A percentile compares a stretch with the other conserved stretches of the same genome.
Evolutionary conservation across 2,329 filamentous ascomycete species (phyloP).

Genomic region (Sarocladium brachiariae): DNA sequence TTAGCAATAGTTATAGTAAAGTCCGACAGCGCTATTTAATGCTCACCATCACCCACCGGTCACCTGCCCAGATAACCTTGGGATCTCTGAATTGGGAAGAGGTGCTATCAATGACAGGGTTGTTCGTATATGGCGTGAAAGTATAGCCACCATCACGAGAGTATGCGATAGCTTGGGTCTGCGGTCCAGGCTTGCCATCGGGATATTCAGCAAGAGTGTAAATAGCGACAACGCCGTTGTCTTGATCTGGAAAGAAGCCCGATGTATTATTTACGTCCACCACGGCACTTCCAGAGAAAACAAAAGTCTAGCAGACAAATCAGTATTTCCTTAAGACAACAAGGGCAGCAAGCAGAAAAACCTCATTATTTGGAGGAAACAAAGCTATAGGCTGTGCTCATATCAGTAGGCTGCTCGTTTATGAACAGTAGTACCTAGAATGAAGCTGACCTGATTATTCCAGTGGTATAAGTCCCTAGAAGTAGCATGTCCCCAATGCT

Average conservation of each 20-base stretch:
- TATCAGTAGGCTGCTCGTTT: neutral
- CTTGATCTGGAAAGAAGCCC: slow-evolving; percentile 54
- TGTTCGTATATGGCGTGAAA: slow-evolving; percentile 51
- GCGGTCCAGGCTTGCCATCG: slow-evolving; percentile 16
- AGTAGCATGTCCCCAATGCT: slow-evolving; percentile 63
- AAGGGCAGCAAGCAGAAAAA: neutral
- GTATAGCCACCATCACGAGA: slow-evolving; percentile 55
- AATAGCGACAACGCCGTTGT: slow-evolving; percentile 53
- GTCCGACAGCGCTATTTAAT: neutral
- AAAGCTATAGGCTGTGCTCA: slow-evolving; percentile 48
- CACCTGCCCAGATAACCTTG: slow-evolving; percentile 53
- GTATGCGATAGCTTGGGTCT: slow-evolving; percentile 56
- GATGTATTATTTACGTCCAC: slow-evolving; percentile 58
- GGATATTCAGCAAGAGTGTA: slow-evolving; percentile 20
- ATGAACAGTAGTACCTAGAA: neutral
- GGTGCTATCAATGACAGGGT: slow-evolving; percentile 52
- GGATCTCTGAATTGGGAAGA: slow-evolving; percentile 57
- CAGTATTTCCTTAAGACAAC: no score
- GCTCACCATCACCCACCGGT: slow-evolving; percentile 49
- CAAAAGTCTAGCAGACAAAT: slow-evolving; percentile 23
- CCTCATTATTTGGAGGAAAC: slow-evolving; percentile 35
- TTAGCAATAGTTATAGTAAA: neutral
- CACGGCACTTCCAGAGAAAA: slow-evolving; percentile 50
- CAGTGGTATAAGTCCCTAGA: slow-evolving; percentile 56
- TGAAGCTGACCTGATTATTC: slow-evolving; percentile 37